These are phyloP conservation scores for Termitomyces sp. DNA, from an alignment of 768 basidiomycete species.

Conservation along the genomic window DNA sequence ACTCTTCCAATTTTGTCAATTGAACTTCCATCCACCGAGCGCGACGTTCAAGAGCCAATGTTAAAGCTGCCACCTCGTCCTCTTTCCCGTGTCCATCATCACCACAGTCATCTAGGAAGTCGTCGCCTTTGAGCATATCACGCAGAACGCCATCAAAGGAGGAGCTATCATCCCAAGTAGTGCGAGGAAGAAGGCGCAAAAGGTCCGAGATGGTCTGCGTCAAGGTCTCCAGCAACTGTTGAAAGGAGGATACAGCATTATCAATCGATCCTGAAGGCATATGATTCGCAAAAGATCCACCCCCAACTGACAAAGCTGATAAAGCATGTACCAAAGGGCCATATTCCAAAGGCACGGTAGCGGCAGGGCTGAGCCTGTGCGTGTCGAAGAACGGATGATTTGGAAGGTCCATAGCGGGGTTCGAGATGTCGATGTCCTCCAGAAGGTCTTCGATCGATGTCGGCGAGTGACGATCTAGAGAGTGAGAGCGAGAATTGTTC, in stretches of 20 bases:
- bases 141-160: slow-evolving; percentile 82
- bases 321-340: slow-evolving; percentile 82
- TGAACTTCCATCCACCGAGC: slow-evolving; percentile 94
- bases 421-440: slow-evolving; percentile 56
- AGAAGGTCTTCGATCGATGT: slow-evolving; percentile 60
- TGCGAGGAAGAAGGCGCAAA: slow-evolving; percentile 77
- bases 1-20: slow-evolving; percentile 80
- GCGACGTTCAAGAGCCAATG: slow-evolving; percentile 79
- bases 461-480: slow-evolving; percentile 44
- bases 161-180: slow-evolving; percentile 87
- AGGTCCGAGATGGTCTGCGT: slow-evolving; percentile 89
- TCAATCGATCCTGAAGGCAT: slow-evolving; percentile 88
- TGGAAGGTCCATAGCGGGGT: slow-evolving; percentile 58
- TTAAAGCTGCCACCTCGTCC: slow-evolving; percentile 81
- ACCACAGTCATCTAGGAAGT: slow-evolving; percentile 72
- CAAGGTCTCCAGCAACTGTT: slow-evolving; percentile 80
- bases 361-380: slow-evolving; percentile 65
- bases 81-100: slow-evolving; percentile 63
- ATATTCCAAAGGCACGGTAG: slow-evolving; percentile 78
- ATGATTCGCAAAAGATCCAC: slow-evolving; percentile 77
- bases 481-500: slow-evolving; percentile 55
- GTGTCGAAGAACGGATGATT: slow-evolving; percentile 74
- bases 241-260: slow-evolving; percentile 85
- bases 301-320: slow-evolving; percentile 80
- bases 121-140: slow-evolving; percentile 86